phyloP scores from a whole-genome alignment of 345 rosid species.

The Syzygium jambos region DNA sequence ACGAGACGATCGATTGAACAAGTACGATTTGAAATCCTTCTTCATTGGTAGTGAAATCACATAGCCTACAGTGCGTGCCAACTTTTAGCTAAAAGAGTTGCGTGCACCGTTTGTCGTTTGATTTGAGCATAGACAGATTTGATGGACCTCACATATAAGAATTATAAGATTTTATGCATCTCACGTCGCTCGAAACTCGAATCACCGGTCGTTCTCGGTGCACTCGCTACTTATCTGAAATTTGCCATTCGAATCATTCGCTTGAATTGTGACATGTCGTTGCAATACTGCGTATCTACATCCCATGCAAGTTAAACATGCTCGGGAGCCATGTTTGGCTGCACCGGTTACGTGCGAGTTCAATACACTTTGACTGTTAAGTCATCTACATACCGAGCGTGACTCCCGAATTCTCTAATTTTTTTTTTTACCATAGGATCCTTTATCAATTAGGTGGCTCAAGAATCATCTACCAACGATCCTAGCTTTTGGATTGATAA shows the following conservation, averaged over 20 bases:
- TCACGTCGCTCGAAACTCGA: not conserved
- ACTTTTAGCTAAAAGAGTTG: not conserved
- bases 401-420: not conserved
- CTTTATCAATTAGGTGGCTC: not conserved
- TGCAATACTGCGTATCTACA: not conserved
- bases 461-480: not conserved
- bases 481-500: not conserved
- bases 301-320: not conserved
- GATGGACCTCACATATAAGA: not conserved
- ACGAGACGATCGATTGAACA: not conserved
- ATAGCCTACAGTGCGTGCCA: not conserved
- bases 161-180: not conserved
- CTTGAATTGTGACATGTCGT: not conserved
- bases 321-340: not conserved
- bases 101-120: not conserved
- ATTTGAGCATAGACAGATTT: not conserved
- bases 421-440: not conserved
- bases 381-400: not conserved
- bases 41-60: not conserved
- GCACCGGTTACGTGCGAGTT: not conserved
- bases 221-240: not conserved
- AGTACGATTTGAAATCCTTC: not conserved
- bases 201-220: not conserved
- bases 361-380: not conserved
- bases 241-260: not conserved